Base-by-base conservation (phyloP, 306 rosid species). In the Cajanus cajan region DNA sequence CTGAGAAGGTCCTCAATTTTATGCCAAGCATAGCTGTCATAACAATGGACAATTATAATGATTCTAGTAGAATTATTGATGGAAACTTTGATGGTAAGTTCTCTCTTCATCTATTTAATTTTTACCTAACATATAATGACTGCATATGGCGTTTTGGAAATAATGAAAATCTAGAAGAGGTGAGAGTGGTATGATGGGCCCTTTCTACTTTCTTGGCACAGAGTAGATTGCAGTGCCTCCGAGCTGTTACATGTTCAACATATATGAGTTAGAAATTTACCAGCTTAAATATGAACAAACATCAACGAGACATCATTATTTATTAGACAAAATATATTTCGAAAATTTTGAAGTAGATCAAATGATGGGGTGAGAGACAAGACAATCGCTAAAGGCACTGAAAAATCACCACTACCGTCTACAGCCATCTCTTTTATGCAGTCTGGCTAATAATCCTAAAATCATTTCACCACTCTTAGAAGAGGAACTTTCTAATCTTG, bases 11-110 rank as follows among this genome's bases (percentile, higher is more conserved):
- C 68, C 90, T 87, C 75, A 91, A 69, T 83, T 90, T 96, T 72
- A 87, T 96, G 92, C 99, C 99, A 43, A 96, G 99, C 88, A 77
- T 96, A 63, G 97, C 97, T 68, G 97, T 96, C 66, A 93, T 96
- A 71, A 59, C 94, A 82, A 93, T 96, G 97, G 99, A 96, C 88
- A 90, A 93, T 85, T 96, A 96, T 85, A 96, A 96, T 66, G 99
- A 96, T 81, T 80, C 96, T 78, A 93, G 96, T 83, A 94, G 98
- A 77, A 82, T 95, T 79, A 89, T 95, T 39, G 99, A 95, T 83
- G 99, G 98, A 78, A 95, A 95, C 82, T 95, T 87, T 69, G 99
- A 95, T 69, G 99, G 99, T 93, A 89, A 61, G 14, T 22, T 75
- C 65, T 40, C 63, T 31, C 63, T 68, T 55, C 45, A 41, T 70